Evolutionary conservation across 2,329 filamentous ascomycete species (phyloP).

Genomic region (Neopestalotiopsis clavispora): DNA sequence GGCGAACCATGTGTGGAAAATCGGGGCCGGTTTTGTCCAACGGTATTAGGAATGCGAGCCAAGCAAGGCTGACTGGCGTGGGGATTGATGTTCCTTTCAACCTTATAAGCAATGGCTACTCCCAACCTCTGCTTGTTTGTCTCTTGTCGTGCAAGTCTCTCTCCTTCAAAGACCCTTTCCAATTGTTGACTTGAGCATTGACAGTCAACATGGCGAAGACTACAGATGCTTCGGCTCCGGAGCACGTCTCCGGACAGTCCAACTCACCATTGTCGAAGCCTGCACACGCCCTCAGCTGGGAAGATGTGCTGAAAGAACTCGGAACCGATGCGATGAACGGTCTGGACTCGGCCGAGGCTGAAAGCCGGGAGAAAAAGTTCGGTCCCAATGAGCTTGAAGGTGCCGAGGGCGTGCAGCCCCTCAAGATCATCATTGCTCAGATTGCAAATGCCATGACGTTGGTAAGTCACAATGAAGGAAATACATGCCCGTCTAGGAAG

Average conservation of each 20-base stretch:
- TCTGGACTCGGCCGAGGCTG: slow-evolving; percentile 55
- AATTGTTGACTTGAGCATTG: neutral
- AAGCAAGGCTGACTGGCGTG: too few relatives aligned
- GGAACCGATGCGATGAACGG: slow-evolving; percentile 60
- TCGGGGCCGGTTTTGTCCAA: too few relatives aligned
- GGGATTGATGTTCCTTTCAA: neutral
- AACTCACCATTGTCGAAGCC: slow-evolving; percentile 52
- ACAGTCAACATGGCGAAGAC: neutral
- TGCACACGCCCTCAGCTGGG: slow-evolving; percentile 57
- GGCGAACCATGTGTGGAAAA: too few relatives aligned
- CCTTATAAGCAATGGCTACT: neutral
- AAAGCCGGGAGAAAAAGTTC: slow-evolving; percentile 56
- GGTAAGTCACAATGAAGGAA: slow-evolving; percentile 37
- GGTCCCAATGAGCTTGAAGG: slow-evolving; percentile 65
- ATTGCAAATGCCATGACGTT: slow-evolving; percentile 71
- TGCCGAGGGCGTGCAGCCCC: slow-evolving; percentile 56
- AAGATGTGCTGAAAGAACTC: slow-evolving; percentile 55
- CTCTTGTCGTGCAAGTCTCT: neutral
- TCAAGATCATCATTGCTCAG: slow-evolving; percentile 65
- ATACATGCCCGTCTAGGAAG: neutral
- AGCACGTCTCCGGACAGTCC: slow-evolving; percentile 14
- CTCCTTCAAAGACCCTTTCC: neutral
- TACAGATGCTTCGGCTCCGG: neutral
- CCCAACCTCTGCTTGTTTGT: neutral
- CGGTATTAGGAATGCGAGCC: too few relatives aligned